Conservation (phyloP, 2,329 filamentous ascomycete genomes). For the Phoma herbarum region DNA sequence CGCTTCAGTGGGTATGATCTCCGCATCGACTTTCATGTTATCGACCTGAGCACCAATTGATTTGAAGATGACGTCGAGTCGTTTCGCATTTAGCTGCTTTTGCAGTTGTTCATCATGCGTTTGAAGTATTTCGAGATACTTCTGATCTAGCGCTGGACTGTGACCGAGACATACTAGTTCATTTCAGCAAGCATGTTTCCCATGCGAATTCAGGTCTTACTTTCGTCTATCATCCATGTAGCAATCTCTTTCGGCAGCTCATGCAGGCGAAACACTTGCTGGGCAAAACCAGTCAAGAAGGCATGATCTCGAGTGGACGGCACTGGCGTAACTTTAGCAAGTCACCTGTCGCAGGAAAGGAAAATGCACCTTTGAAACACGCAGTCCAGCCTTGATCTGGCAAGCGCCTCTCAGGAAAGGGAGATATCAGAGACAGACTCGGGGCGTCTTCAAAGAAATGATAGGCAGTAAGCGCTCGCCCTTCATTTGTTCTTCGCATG, state of each 20-base stretch:
- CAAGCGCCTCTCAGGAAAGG: conserved; percentile 34
- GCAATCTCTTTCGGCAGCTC: conserved; percentile 51
- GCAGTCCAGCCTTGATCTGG: conserved; percentile 46
- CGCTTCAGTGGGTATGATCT: conserved; percentile 20
- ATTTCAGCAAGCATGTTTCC: conserved; percentile 23
- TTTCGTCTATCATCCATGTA: conserved; percentile 55
- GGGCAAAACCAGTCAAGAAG: conserved; percentile 54
- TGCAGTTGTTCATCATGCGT: conserved; percentile 43
- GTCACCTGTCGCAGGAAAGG: background rate
- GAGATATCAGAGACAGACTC: conserved; percentile 6
- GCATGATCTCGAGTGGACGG: conserved; percentile 48
- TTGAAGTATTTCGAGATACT: conserved; percentile 45
- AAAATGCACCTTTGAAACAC: conserved; percentile 41
- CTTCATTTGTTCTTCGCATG: conserved; percentile 68
- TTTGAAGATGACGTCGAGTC: conserved; percentile 64
- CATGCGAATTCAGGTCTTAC: conserved; percentile 21
- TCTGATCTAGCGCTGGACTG: conserved; percentile 48
- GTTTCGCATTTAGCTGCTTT: conserved; percentile 49
- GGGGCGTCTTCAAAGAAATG: conserved; percentile 59
- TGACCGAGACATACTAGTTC: conserved; percentile 40
- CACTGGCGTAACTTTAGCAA: conserved; percentile 29
- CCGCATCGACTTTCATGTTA: conserved; percentile 6
- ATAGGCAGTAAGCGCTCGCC: conserved; percentile 62
- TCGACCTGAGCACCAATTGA: conserved; percentile 62
- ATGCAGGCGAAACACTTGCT: conserved; percentile 49